Conservation (phyloP, 2,329 filamentous ascomycete species). For the Rhexocercosporidium sp. region DNA sequence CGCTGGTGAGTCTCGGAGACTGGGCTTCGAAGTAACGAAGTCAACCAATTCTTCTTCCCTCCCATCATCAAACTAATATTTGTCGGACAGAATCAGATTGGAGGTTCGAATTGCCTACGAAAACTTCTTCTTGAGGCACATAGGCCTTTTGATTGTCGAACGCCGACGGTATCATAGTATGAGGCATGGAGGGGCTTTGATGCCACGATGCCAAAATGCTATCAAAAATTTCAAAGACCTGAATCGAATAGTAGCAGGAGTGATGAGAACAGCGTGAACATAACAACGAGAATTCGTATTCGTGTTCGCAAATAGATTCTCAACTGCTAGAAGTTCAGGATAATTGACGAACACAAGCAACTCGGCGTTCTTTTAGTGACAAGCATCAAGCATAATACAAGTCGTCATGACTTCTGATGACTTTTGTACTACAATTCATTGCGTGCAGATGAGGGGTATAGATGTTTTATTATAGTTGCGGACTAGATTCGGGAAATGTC, state of each 20-base stretch:
- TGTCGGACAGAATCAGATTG: background rate
- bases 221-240: background rate
- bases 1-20: slow-evolving; percentile 67
- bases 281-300: no score
- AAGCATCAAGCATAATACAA: background rate
- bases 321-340: background rate
- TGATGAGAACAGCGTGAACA: no score
- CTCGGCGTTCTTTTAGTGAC: background rate
- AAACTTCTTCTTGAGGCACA: slow-evolving; percentile 34
- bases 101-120: slow-evolving; percentile 23
- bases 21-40: slow-evolving; percentile 66
- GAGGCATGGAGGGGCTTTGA: background rate
- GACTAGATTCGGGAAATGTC: no score
- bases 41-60: slow-evolving; percentile 76
- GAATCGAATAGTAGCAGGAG: no score
- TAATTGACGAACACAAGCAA: background rate
- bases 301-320: background rate
- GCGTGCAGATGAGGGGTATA: no score
- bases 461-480: no score
- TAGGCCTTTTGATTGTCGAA: slow-evolving; percentile 36
- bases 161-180: slow-evolving; percentile 3
- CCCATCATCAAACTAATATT: slow-evolving; percentile 65
- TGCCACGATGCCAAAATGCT: background rate
- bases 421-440: no score
- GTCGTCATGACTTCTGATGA: slow-evolving; percentile 3